Evolutionary conservation across 1,284 basidiomycete species (phyloP), one percentile per base, ranked within the genome.

Genomic region (Ustilago xerochloae): DNA sequence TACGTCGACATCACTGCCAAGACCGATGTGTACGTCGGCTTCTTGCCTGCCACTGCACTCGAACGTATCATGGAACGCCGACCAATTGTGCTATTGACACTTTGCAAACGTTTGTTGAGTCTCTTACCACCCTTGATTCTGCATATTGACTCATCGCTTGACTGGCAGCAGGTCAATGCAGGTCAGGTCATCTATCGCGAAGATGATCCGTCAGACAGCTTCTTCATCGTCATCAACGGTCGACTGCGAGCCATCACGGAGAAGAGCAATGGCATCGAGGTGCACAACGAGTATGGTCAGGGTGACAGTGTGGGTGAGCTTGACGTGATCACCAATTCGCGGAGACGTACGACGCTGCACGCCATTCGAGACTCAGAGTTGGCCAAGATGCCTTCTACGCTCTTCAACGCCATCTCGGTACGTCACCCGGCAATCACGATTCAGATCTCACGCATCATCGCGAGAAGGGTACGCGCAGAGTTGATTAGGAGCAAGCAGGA

Each of bases 311-410:
- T 89, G 26, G 88, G 88, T 35, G 94, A 97, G 83, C 88, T 99
- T n/a, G 97, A 99, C 82, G 96, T 97, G 52, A 98, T 99, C 79
- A 97, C 95, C 7, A 92, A 91, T 73, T 91, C 91, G n/a, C 88
- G 89, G 4, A 89, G 97, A 66, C 88, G 91, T 52, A 94, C 91
- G 57, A 99, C 96, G 1, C 89, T 98, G 10, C 96, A 99, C 85
- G 96, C 96, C 4, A 99, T 99, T 73, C 92, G 96, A 78, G 96
- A 99, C 84, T 94, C 94, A 0, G 97, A 99, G 84, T 88, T 99
- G n/a, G 97, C 95, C 45, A 88, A 94, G 47, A 97, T 99, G 91
- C 97, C 96, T 0, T 91, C 93, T 81, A 97, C 96, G 0, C 87
- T 99, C 15, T 99, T 99, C 87, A 98, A 99, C 84, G 96, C 96